Evolutionary conservation across 2,329 filamentous ascomycete genomes (phyloP).

Genomic region (Tolypocladium tundrense): DNA sequence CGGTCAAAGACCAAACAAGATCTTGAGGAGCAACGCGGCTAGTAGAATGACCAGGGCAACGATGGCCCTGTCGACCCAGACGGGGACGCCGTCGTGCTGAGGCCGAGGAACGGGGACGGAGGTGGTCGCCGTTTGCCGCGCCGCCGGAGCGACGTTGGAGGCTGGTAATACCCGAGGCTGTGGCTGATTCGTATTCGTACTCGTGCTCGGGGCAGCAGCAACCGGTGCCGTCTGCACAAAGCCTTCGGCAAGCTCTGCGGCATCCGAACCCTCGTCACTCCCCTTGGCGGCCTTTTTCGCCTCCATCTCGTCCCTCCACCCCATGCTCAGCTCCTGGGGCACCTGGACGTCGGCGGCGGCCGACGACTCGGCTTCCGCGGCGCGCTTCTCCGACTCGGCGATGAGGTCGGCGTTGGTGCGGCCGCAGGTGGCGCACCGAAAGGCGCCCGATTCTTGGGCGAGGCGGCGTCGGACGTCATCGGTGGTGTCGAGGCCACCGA

Average conservation of each 20-base stretch:
- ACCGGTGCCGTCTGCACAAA: constrained; percentile 41
- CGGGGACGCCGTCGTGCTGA: constrained; percentile 41
- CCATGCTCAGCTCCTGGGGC: constrained; percentile 51
- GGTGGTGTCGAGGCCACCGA: constrained; percentile 76
- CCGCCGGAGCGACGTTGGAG: background rate
- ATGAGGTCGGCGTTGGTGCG: constrained; percentile 67
- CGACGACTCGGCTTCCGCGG: constrained; percentile 25
- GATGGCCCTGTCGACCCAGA: constrained; percentile 77
- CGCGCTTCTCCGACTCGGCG: constrained; percentile 53
- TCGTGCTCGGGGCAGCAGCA: background rate
- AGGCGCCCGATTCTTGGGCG: constrained; percentile 55
- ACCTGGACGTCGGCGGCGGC: constrained; percentile 33
- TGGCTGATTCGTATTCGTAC: background rate
- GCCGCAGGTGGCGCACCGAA: constrained; percentile 60
- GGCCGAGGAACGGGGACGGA: constrained; percentile 5
- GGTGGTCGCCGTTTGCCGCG: background rate
- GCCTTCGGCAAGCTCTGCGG: constrained; percentile 44
- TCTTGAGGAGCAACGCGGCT: constrained; percentile 56
- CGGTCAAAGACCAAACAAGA: constrained; percentile 23
- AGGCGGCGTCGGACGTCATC: constrained; percentile 57
- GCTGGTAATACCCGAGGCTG: background rate
- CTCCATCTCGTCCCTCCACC: constrained; percentile 63
- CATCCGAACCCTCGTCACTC: constrained; percentile 26
- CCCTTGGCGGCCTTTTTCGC: constrained; percentile 7
- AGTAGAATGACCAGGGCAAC: constrained; percentile 61